These are phyloP conservation scores for Ophiostoma angusticollis DNA, from an alignment of 2,329 filamentous ascomycete genomes.

Conservation along the genomic window DNA sequence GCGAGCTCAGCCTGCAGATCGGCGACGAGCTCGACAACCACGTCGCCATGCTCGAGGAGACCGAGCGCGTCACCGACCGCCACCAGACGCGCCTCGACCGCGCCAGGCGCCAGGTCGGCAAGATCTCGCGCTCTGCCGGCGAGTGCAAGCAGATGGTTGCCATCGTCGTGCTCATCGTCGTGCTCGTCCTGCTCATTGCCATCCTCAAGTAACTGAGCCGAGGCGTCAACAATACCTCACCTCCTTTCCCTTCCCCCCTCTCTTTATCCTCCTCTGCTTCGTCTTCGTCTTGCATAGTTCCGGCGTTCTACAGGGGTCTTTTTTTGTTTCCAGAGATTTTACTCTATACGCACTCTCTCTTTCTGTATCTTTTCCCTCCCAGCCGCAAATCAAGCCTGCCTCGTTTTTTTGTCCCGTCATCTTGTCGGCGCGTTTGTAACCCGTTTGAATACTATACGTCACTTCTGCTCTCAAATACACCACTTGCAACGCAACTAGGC, in stretches of 20 bases:
- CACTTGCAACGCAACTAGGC: no score
- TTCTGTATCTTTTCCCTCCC: not conserved
- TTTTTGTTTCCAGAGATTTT: no score
- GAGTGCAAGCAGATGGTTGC: slow-evolving; percentile 81
- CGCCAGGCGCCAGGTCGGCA: slow-evolving; percentile 58
- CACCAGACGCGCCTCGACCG: slow-evolving; percentile 65
- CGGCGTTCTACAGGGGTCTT: not conserved
- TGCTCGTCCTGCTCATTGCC: slow-evolving; percentile 70
- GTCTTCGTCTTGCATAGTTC: slow-evolving; percentile 1
- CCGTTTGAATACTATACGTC: no score
- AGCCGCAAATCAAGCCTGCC: no score
- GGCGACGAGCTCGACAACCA: slow-evolving; percentile 91
- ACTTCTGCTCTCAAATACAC: no score
- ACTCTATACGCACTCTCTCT: not conserved
- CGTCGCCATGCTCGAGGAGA: slow-evolving; percentile 76
- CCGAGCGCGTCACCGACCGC: slow-evolving; percentile 70
- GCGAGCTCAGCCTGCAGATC: slow-evolving; percentile 89
- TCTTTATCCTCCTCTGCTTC: not conserved
- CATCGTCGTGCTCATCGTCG: slow-evolving; percentile 69
- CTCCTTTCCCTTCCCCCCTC: not conserved
- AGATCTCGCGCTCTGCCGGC: slow-evolving; percentile 58
- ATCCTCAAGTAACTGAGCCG: slow-evolving; percentile 50
- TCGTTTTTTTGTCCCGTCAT: no score
- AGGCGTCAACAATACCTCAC: not conserved
- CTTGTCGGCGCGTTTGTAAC: no score